Evolutionary conservation across 345 rosid genomes (phyloP).

Genomic region (Noccaea bulbosa): DNA sequence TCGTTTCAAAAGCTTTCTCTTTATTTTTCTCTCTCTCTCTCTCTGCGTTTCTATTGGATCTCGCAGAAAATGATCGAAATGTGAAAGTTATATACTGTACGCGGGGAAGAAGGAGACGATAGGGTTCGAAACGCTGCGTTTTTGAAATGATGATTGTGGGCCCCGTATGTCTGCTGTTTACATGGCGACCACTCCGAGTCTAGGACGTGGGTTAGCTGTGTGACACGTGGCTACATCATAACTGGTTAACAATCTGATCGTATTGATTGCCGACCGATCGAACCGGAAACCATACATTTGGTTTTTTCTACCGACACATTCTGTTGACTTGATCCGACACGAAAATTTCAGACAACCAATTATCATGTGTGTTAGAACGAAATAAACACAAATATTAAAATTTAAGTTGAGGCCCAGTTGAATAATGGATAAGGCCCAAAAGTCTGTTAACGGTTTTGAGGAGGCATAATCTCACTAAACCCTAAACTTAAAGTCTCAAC

Average conservation of each 20-base stretch:
- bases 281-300: background rate
- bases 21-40: background rate
- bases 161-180: background rate
- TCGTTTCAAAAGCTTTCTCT: conserved; percentile 39
- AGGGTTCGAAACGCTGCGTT: conserved; percentile 32
- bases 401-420: background rate
- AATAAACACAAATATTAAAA: too few relatives aligned
- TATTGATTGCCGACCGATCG: conserved; percentile 1
- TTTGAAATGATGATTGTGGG: conserved; percentile 5
- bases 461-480: too few relatives aligned
- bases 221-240: conserved; percentile 25
- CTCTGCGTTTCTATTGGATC: conserved; percentile 10
- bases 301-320: background rate
- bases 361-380: too few relatives aligned
- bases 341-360: too few relatives aligned
- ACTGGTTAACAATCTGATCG: background rate
- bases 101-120: background rate
- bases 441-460: background rate
- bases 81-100: conserved; percentile 18
- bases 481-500: too few relatives aligned
- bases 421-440: background rate
- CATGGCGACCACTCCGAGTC: conserved; percentile 32
- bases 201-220: conserved; percentile 2
- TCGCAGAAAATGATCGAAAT: conserved; percentile 8
- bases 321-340: background rate